These are phyloP conservation scores for Pholiota conissans DNA, from an alignment of 768 basidiomycete species.

Conservation along the genomic window DNA sequence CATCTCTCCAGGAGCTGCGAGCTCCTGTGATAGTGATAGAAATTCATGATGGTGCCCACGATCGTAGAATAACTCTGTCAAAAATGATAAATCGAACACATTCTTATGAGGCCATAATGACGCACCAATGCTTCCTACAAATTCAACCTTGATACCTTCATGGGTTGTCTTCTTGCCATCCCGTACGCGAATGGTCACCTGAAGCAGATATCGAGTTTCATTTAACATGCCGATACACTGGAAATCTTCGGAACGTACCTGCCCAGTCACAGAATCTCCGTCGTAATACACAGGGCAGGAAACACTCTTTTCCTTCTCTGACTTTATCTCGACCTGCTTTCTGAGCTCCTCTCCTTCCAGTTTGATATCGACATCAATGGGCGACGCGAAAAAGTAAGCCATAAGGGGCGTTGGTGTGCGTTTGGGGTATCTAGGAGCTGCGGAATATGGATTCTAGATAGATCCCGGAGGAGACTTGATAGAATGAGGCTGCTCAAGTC, in stretches of 20 bases:
- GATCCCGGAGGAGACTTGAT: too few species aligned
- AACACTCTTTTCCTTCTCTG: conserved; percentile 82
- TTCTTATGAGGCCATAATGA: not conserved
- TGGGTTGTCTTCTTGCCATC: conserved; percentile 95
- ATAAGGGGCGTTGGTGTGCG: conserved; percentile 32
- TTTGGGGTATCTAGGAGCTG: not conserved
- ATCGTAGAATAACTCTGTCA: conserved; percentile 89
- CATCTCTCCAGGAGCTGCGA: conserved; percentile 96
- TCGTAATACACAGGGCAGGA: conserved; percentile 95
- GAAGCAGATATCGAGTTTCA: not conserved
- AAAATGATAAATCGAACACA: not conserved
- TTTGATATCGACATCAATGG: conserved; percentile 89
- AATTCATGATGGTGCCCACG: conserved; percentile 98
- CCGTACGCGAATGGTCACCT: conserved; percentile 86
- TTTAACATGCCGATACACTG: not conserved
- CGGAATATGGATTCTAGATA: not conserved
- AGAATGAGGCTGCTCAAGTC: too few species aligned
- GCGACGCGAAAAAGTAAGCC: conserved; percentile 92
- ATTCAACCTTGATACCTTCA: conserved; percentile 97
- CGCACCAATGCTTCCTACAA: conserved; percentile 93
- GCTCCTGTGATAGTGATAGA: conserved; percentile 90
- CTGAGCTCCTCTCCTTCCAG: conserved; percentile 85
- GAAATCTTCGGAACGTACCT: conserved; percentile 47
- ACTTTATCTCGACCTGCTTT: conserved; percentile 88
- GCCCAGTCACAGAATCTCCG: conserved; percentile 87